phyloP scores from a whole-genome alignment of 2,329 filamentous ascomycete species.

The Grosmannia huntii region DNA sequence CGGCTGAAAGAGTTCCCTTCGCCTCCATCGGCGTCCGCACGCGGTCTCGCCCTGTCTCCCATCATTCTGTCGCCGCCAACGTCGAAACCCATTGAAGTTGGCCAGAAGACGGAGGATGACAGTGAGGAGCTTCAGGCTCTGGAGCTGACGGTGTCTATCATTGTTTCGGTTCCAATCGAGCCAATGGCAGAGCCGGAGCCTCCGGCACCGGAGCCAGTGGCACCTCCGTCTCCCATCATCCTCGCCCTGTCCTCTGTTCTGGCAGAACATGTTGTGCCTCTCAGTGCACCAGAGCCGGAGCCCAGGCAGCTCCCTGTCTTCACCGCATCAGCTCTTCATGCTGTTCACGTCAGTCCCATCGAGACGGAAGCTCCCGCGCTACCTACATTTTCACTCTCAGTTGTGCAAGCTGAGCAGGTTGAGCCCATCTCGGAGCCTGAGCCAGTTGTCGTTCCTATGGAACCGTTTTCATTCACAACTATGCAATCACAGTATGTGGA shows the following conservation, averaged over 20 bases:
- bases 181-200: slow-evolving; percentile 5
- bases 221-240: neutral
- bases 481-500: neutral
- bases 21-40: slow-evolving; percentile 37
- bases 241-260: neutral
- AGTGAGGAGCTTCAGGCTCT: slow-evolving; percentile 1
- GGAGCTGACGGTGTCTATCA: slow-evolving; percentile 3
- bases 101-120: neutral
- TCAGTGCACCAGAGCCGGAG: slow-evolving; percentile 2
- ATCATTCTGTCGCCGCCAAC: slow-evolving; percentile 19
- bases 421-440: slow-evolving; percentile 1
- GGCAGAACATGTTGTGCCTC: neutral
- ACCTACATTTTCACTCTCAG: slow-evolving; percentile 22
- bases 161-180: slow-evolving; percentile 7
- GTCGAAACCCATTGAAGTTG: slow-evolving; percentile 7
- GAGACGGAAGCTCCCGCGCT: slow-evolving; percentile 6
- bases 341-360: slow-evolving; percentile 8
- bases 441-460: neutral
- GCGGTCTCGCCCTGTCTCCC: slow-evolving; percentile 11
- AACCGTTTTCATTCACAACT: neutral
- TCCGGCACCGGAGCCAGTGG: neutral
- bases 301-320: slow-evolving; percentile 4
- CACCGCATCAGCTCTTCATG: slow-evolving; percentile 5
- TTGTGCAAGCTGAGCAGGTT: slow-evolving; percentile 26
- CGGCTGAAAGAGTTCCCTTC: slow-evolving; percentile 42